These are phyloP conservation scores for Phaeosphaeriaceae sp. DNA, from an alignment of 2,329 filamentous ascomycete species.

Conservation along the genomic window DNA sequence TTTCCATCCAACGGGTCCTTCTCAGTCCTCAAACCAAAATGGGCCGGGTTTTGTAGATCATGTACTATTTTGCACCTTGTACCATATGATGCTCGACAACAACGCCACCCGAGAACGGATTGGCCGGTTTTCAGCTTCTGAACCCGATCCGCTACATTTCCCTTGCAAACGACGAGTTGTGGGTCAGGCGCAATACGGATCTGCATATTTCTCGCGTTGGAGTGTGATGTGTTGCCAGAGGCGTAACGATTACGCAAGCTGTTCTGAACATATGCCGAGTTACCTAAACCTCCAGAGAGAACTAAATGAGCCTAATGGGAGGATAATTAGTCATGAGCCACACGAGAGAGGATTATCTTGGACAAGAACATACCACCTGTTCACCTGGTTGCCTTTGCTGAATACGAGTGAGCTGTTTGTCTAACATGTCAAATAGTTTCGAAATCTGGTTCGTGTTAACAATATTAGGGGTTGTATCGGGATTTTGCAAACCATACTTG, in stretches of 20 bases:
- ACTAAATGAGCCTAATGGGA: conserved; percentile 40
- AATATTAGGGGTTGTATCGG: not conserved
- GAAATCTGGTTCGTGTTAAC: conserved; percentile 12
- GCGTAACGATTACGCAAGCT: conserved; percentile 43
- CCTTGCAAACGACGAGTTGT: conserved; percentile 62
- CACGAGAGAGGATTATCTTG: too few relatives aligned
- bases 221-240: conserved; percentile 11
- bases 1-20: conserved; percentile 42
- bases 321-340: too few relatives aligned
- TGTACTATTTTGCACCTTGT: conserved; percentile 46
- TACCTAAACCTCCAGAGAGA: conserved; percentile 52
- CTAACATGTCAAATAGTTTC: conserved; percentile 40
- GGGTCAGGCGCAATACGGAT: conserved; percentile 54
- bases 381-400: conserved; percentile 33
- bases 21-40: conserved; percentile 25
- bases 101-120: conserved; percentile 52
- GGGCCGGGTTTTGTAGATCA: conserved; percentile 37
- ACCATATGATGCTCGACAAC: conserved; percentile 45
- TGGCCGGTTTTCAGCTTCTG: conserved; percentile 53
- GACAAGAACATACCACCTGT: conserved; percentile 24
- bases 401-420: conserved; percentile 37
- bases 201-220: conserved; percentile 29
- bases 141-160: conserved; percentile 58
- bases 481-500: conserved; percentile 6
- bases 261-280: conserved; percentile 49